These are phyloP conservation scores for Rhodotorula babjevae DNA, from an alignment of 768 basidiomycete genomes.

Conservation along the genomic window DNA sequence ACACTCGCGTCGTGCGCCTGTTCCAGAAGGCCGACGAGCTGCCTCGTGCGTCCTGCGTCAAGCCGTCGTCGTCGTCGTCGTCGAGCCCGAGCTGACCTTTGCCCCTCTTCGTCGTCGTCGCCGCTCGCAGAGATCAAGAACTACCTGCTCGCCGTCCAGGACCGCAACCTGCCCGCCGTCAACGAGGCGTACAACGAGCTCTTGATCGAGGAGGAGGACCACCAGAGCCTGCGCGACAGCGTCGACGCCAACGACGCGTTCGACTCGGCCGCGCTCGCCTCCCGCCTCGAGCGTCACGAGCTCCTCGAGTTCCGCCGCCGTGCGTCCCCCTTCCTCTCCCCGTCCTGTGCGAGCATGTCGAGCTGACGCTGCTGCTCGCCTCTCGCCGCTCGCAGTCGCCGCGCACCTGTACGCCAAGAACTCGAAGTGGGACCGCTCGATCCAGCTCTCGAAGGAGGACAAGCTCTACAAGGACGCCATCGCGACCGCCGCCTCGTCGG, in stretches of 20 bases:
- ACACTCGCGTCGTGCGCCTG: constrained; percentile 88
- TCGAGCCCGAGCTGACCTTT: background rate
- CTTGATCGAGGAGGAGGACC: constrained; percentile 98
- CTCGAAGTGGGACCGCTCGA: constrained; percentile 80
- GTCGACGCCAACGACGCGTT: constrained; percentile 99
- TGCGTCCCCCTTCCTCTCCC: background rate
- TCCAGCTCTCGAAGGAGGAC: constrained; percentile 89
- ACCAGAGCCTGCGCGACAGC: constrained; percentile 92
- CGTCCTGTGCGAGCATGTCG: too few relatives aligned
- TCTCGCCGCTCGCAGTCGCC: constrained; percentile 53
- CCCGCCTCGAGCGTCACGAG: constrained; percentile 78
- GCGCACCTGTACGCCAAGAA: constrained; percentile 99
- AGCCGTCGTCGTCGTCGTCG: background rate
- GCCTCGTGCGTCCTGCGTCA: constrained; percentile 47
- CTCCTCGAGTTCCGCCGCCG: constrained; percentile 84
- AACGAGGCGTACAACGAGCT: constrained; percentile 97
- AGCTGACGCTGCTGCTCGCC: too few relatives aligned
- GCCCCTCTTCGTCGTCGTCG: too few relatives aligned
- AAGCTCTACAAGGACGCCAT: constrained; percentile 96
- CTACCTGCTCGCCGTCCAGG: constrained; percentile 95
- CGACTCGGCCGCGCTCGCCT: constrained; percentile 80
- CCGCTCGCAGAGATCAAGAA: constrained; percentile 66
- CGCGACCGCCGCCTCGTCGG: constrained; percentile 80
- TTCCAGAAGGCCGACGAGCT: constrained; percentile 90
- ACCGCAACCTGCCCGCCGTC: constrained; percentile 92